phyloP scores from a whole-genome alignment of 2,329 filamentous ascomycete genomes.

The Hypoxylon sp. region DNA sequence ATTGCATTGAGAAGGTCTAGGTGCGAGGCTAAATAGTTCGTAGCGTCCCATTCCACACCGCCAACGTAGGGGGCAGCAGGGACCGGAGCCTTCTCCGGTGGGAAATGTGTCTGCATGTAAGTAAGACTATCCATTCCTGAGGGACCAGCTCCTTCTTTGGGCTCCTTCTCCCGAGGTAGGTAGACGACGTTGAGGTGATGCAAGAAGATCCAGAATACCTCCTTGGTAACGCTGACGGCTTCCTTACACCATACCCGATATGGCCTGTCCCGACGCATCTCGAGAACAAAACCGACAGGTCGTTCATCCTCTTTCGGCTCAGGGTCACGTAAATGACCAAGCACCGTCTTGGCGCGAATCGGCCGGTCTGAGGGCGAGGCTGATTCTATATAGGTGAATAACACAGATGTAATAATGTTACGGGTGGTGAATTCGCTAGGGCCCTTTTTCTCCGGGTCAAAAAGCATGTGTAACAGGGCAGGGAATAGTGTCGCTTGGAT shows the following conservation, averaged over 20 bases:
- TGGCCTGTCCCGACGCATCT: constrained; percentile 88
- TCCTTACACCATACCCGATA: constrained; percentile 97
- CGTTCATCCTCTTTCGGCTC: constrained; percentile 80
- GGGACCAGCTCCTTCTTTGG: constrained; percentile 54
- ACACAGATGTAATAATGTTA: constrained; percentile 87
- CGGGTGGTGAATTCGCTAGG: constrained; percentile 97
- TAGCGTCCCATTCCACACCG: constrained; percentile 98
- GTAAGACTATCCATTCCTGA: constrained; percentile 63
- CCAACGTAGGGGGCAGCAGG: constrained; percentile 96
- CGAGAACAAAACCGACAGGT: constrained; percentile 87
- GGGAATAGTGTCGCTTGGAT: constrained; percentile 89
- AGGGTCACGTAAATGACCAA: constrained; percentile 85
- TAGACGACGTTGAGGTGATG: constrained; percentile 92
- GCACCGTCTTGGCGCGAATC: constrained; percentile 78
- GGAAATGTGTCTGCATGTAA: constrained; percentile 82
- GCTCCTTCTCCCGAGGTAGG: constrained; percentile 65
- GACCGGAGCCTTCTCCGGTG: constrained; percentile 87
- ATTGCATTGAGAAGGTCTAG: constrained; percentile 94
- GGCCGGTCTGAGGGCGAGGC: constrained; percentile 74
- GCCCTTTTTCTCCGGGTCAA: constrained; percentile 98
- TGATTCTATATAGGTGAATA: constrained; percentile 89
- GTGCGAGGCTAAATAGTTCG: constrained; percentile 94
- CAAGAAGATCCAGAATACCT: constrained; percentile 99
- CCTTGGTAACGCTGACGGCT: constrained; percentile 91
- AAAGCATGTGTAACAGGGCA: constrained; percentile 87